Evolutionary conservation across 495 filamentous ascomycete species (phyloP), one percentile per base, ranked within the genome.

Genomic region (Trichoderma parareesei): DNA sequence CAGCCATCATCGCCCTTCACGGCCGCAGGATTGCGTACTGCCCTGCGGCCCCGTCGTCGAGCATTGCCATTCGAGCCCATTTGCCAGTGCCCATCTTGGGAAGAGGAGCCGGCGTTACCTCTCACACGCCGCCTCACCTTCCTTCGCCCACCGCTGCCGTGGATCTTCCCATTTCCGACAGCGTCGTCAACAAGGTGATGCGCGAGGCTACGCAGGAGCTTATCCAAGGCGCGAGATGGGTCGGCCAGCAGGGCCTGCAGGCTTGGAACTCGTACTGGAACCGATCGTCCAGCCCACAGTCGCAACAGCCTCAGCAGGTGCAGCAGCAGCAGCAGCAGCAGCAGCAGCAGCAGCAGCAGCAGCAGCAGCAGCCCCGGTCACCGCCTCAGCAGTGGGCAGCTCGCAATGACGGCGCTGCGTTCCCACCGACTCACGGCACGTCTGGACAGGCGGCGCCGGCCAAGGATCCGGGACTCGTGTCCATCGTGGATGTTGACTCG

Each of bases 251-350:
- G 67, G 89, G 92, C 5, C 81, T 88, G 67, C 91, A 95, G 69
- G 88, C 88, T 0, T 95, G 91, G 85, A 92, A 91, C 68, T 90
- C 81, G 69, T 97, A 98, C 74, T 94, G 90, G 89, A 90, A 88
- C 64, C 88, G 86, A 66, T 66, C 78, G 43, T 65, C 71, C n/a
- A 69, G 67, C 49, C 68, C 76, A 46, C 75, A 79, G 71, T 74
- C 66, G 44, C 80, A 84, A 66, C 40, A 41, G 11, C 60, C 40
- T 37, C 60, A 60, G 55, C 55, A 60, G 60, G 35, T 16, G 60
- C 60, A 37, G 10, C 35, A 43, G 6, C 61, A n/a, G 37, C 60
- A 40, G 60, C 60, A 37, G 10, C 35, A 43, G 6, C 61, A 43
- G 6, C 61, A n/a, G 37, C 49, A 57, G 18, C n/a, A 84, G 66